These are phyloP conservation scores for Penicillium sp. DNA, from an alignment of 2,329 filamentous ascomycete genomes.

Conservation along the genomic window DNA sequence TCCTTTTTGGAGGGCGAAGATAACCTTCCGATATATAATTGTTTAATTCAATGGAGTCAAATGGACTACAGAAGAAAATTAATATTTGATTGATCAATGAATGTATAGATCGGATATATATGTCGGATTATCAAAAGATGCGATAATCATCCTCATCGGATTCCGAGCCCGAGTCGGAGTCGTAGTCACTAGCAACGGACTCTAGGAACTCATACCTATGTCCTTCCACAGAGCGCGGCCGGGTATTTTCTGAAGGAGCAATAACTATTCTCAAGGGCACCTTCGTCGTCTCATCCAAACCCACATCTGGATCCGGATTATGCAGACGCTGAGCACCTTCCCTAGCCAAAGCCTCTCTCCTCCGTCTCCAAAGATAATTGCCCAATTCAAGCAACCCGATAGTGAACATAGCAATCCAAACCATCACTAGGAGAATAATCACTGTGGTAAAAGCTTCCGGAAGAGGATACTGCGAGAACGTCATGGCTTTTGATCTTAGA, in stretches of 20 bases:
- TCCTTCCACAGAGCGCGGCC: neutral
- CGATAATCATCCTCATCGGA: slow-evolving; percentile 14
- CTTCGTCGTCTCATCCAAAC: slow-evolving; percentile 3
- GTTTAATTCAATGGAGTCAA: no score
- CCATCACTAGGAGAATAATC: slow-evolving; percentile 19
- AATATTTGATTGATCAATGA: neutral
- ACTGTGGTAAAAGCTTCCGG: slow-evolving; percentile 16
- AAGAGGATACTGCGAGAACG: slow-evolving; percentile 4
- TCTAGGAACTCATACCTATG: neutral
- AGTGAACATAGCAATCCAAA: slow-evolving; percentile 24
- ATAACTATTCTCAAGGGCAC: slow-evolving; percentile 2
- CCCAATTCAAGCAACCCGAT: slow-evolving; percentile 23
- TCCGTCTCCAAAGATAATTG: slow-evolving; percentile 18
- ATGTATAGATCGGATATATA: neutral
- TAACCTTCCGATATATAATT: neutral
- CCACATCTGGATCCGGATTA: neutral
- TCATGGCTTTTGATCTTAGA: slow-evolving; percentile 3
- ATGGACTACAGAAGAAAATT: neutral
- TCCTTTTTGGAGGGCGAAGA: neutral
- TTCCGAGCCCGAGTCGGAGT: slow-evolving; percentile 8
- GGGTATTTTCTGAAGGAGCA: neutral
- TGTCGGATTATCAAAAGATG: slow-evolving; percentile 1
- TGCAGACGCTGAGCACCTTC: neutral
- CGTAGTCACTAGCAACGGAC: neutral
- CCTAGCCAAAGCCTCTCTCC: neutral